Base-by-base conservation (phyloP, 176 grass and related monocot species). In the Olyra latifolia region DNA sequence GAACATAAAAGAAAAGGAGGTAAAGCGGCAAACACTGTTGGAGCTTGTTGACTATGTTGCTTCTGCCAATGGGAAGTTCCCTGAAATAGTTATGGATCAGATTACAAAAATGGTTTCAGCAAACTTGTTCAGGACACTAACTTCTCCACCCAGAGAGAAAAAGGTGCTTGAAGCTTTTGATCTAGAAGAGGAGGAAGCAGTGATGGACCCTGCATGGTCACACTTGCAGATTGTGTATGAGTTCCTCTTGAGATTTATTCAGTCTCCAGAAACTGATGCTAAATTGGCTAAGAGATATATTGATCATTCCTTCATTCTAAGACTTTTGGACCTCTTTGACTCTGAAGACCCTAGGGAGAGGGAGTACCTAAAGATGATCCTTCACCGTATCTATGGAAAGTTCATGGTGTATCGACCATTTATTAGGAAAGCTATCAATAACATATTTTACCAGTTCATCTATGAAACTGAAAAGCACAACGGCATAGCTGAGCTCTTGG, bases 401-500 rank as follows among this genome's bases (percentile, higher is more conserved):
- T 91, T 91, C 77, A 88, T 88, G 85, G 85, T 88, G 49, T 83
- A 91, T 71, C 77, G 89, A 5, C 82, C 85, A 27, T 91, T 88
- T 24, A 88, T 91, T 52, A 43, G 85, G 24, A 87, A 80, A 71
- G 49, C 85, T 65, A 87, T 91, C 67, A 78, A 81, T 63, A 85
- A 88, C 52, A 69, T 85, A 67, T 84, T 91, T 81, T 87, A 85
- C 43, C 76, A 79, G 63, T 88, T 88, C 49, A 76, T 91, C 54
- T 91, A 85, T 47, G 89, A 91, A 71, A 88, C 82, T 0, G 82
- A 91, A 76, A 88, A 81, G 11, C 89, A 91, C 74, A 85, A 87
- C 69, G 89, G 89, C 10, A 82, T 91, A 24, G 85, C 65, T 14
- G 89, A 91, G 73, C 73, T 91, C 40, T 49, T 91, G 52, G 89